Evolutionary conservation across 202 grass and related monocot genomes (phyloP), one percentile per base, ranked within the genome.

Genomic region (Setaria viridis): DNA sequence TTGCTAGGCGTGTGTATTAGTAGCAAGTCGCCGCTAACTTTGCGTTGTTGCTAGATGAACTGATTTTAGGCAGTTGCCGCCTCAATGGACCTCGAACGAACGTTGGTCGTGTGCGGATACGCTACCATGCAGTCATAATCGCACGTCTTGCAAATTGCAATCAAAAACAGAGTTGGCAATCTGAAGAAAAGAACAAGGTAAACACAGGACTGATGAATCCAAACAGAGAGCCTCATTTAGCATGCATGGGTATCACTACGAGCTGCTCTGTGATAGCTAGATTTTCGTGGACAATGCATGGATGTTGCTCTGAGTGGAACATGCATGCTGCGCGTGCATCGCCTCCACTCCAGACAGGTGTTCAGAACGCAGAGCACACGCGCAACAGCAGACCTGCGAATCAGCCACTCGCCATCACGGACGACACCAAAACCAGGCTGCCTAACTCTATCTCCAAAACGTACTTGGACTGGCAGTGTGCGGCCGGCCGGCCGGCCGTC

Each of bases 351-450:
- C 53, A 21, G 25, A n/a, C 51, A 49, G 62, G 62, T 43, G 51
- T 47, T 19, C 20, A 41, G 39, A 14, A 60, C 82, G 41, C 76
- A 14, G 59, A 41, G 68, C 69, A 68, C 58, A 35, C 77, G 60
- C 45, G 20, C 55, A 5, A 37, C 74, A 55, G 7, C 34, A 35
- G 43, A 21, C 25, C 42, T 17, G 49, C 2, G 32, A 29, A 56
- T 45, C 51, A 57, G 33, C 16, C 10, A 17, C 43, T 77, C 81
- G 2, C 69, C 76, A 65, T 91, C 85, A 71, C 75, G 62, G 79
- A 85, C 59, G 62, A 34, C 33, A 85, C 89, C 89, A 88, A 91
- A 91, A 88, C 63, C 84, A 51, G 81, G 85, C 85, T 4, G 89
- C 89, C 89, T 43, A 91, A 91, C 89, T 80, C 85, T 58, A 91